Evolutionary conservation across 208 protist genomes (phyloP), one percentile per base, ranked within the genome.

Genomic region (Acanthamoeba polyphaga): DNA sequence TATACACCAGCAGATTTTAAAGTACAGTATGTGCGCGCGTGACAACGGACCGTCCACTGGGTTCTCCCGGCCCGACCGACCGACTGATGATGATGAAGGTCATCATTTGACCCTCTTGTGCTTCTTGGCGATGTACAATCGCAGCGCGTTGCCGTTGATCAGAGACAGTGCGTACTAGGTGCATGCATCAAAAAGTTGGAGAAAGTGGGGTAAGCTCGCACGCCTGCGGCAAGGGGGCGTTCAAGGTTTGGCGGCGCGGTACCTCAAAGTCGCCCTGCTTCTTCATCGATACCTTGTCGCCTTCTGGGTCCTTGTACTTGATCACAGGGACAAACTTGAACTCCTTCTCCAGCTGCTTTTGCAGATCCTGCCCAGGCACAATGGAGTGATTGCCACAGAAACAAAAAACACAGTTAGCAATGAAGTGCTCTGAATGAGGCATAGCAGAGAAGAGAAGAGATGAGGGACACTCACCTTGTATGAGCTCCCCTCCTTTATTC

Each of bases 241-340:
- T 10, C 43, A 49, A 49, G 43, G 43, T 49, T 49, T 49, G 32
- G 32, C 24, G 32, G 22, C 38, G n/a, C n/a, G 68, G 19, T 49
- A 85, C 85, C 34, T 91, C 85, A 51, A 74, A 91, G 29, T 91
- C 85, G 85, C 85, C 60, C 38, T 91, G 85, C 34, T 91, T 91
- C 58, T 91, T 91, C 58, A 91, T 64, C 22, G 85, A 91, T 13
- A 91, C 85, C 85, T 91, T 91, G 58, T 91, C 70, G 38, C 90
- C 90, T 38, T 94, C 90, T 15, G 60, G 43, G 24, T 94, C 90
- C 60, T 82, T 76, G 55, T 94, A 94, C 70, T 82, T 76, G 46
- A 94, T 29, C 6, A 32, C 55, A 55, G 43, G 15, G 27, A 10
- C n/a, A 64, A 94, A 94, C 34, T 82, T 94, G 68, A 82, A 94